Percentiles rank a stretch among this genome's conserved stretches.
phyloP scores from a whole-genome alignment of 441 rosid genomes.

The Erodium texanum region DNA sequence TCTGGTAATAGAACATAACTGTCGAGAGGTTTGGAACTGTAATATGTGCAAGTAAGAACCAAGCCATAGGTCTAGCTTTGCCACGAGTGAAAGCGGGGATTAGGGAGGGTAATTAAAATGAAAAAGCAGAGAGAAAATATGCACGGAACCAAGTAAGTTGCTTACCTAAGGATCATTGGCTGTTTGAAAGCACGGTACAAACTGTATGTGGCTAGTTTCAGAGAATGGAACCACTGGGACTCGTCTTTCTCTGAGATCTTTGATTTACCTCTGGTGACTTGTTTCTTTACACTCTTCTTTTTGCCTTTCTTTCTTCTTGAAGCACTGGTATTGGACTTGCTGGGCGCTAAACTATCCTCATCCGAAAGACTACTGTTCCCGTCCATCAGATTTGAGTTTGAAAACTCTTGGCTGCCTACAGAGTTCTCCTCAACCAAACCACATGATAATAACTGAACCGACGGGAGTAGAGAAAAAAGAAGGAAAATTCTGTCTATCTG shows the following conservation, averaged over 20 bases:
- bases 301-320: conserved; percentile 63
- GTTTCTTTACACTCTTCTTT: conserved; percentile 37
- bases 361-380: conserved; percentile 27
- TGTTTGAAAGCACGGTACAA: conserved; percentile 60
- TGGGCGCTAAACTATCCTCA: conserved; percentile 29
- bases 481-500: conserved; percentile 62
- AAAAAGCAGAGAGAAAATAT: neutral
- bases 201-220: conserved; percentile 55
- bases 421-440: conserved; percentile 55
- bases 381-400: conserved; percentile 27
- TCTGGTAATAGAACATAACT: conserved; percentile 89
- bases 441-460: conserved; percentile 67
- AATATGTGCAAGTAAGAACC: conserved; percentile 88
- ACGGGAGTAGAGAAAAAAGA: conserved; percentile 62
- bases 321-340: conserved; percentile 29
- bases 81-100: conserved; percentile 17
- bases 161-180: conserved; percentile 74
- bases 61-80: conserved; percentile 74
- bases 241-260: conserved; percentile 25
- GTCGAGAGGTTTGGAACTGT: conserved; percentile 90
- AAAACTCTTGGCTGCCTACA: conserved; percentile 23
- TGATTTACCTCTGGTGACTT: conserved; percentile 22
- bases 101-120: conserved; percentile 20
- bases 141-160: neutral
- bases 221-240: conserved; percentile 43